A percentile compares a stretch with the other conserved stretches of the same genome.
Evolutionary conservation across 805 yeast genomes (phyloP).

Genomic region (Pichia phayaonensis): DNA sequence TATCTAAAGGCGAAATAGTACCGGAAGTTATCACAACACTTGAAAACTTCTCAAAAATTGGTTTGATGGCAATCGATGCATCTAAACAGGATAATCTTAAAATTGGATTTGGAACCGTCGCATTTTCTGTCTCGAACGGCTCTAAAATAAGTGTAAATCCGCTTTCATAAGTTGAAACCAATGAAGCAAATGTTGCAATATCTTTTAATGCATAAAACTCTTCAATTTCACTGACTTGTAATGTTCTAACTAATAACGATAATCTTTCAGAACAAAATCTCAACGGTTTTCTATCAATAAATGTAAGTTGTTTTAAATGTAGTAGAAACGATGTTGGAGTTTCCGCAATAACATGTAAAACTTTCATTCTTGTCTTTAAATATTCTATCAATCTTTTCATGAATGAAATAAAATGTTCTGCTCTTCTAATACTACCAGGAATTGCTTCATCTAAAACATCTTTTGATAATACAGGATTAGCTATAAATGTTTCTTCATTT

Average conservation of each 20-base stretch:
- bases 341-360: slow-evolving; percentile 93
- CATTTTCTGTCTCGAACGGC: slow-evolving; percentile 90
- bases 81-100: slow-evolving; percentile 90
- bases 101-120: slow-evolving; percentile 95
- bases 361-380: slow-evolving; percentile 95
- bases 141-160: slow-evolving; percentile 90
- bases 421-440: slow-evolving; percentile 95
- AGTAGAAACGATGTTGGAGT: slow-evolving; percentile 90
- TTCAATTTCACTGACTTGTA: slow-evolving; percentile 82
- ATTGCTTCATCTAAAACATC: slow-evolving; percentile 88
- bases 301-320: slow-evolving; percentile 88
- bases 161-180: slow-evolving; percentile 88
- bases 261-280: slow-evolving; percentile 88
- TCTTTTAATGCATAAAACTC: slow-evolving; percentile 91
- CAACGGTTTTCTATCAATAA: slow-evolving; percentile 85
- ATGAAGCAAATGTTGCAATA: slow-evolving; percentile 93
- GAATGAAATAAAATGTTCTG: slow-evolving; percentile 94
- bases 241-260: slow-evolving; percentile 78
- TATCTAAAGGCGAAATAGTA: slow-evolving; percentile 94
- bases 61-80: slow-evolving; percentile 96
- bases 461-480: slow-evolving; percentile 79
- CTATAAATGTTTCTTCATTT: slow-evolving; percentile 65
- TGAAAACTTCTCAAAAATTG: slow-evolving; percentile 87
- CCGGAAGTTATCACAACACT: slow-evolving; percentile 96
- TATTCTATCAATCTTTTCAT: slow-evolving; percentile 89